Percentiles rank a stretch among this genome's conserved stretches.
Evolutionary conservation across 2,329 filamentous ascomycete genomes (phyloP).

Genomic region (Microdochium trichocladiopsis): DNA sequence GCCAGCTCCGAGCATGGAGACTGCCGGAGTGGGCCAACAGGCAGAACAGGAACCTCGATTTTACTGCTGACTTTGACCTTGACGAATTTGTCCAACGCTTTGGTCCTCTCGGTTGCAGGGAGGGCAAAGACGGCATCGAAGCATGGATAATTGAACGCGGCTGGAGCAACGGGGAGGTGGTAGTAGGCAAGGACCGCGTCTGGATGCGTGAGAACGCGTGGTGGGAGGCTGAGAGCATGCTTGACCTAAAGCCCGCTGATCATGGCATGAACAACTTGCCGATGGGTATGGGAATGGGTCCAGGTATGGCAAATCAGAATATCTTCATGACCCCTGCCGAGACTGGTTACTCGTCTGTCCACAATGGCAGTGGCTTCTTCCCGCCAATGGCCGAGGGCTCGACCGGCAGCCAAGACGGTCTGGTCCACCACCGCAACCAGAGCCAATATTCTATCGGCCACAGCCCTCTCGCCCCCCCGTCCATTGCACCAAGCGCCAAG

Average conservation of each 20-base stretch:
- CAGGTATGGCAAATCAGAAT: not conserved
- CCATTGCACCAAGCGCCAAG: conserved; percentile 51
- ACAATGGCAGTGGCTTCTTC: conserved; percentile 64
- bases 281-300: conserved; percentile 2
- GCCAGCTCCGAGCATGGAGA: conserved; percentile 88
- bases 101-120: conserved; percentile 73
- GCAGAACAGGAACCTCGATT: conserved; percentile 84
- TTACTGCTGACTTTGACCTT: conserved; percentile 91
- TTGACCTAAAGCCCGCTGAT: conserved; percentile 73
- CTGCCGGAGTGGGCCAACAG: conserved; percentile 95
- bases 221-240: conserved; percentile 97
- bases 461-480: conserved; percentile 39
- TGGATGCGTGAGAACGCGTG: conserved; percentile 93
- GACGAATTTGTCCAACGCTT: conserved; percentile 89
- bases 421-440: conserved; percentile 53
- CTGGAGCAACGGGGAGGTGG: conserved; percentile 96
- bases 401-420: conserved; percentile 65
- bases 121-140: conserved; percentile 87
- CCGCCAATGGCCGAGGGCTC: conserved; percentile 51
- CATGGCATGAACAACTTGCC: conserved; percentile 15
- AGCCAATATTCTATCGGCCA: conserved; percentile 34
- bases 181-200: conserved; percentile 82
- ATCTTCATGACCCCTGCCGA: conserved; percentile 29
- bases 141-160: conserved; percentile 91
- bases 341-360: conserved; percentile 55